These are phyloP conservation scores for Eimeria necatrix DNA, from an alignment of 169 alveolate genomes.

Conservation along the genomic window DNA sequence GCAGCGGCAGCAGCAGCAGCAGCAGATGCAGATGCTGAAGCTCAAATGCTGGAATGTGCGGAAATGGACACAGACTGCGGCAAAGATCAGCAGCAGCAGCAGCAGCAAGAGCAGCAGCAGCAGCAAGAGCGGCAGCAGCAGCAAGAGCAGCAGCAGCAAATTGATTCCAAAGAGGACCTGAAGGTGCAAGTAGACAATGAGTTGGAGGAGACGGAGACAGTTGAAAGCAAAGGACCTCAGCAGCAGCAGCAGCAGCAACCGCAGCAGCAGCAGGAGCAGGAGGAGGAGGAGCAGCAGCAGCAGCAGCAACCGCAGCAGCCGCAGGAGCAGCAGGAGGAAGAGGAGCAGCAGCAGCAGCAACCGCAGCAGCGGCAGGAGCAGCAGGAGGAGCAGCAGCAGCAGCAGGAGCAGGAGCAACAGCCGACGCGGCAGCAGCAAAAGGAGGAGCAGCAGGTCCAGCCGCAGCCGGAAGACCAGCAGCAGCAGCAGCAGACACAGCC, in stretches of 20 bases:
- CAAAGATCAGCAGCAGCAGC: too few species aligned
- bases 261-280: too few species aligned
- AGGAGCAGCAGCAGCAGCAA: not conserved
- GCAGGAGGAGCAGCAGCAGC: slow-evolving; percentile 16
- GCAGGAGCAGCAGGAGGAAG: not conserved
- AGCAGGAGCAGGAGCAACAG: not conserved
- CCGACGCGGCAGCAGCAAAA: not conserved
- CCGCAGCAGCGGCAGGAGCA: too few species aligned
- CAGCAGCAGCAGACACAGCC: not conserved
- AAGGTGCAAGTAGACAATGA: not conserved
- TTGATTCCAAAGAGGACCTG: not conserved
- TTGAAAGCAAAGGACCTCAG: too few species aligned
- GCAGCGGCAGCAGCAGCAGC: slow-evolving; percentile 7
- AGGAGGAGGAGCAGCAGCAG: too few species aligned
- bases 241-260: too few species aligned
- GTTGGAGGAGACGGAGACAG: not conserved
- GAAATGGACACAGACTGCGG: too few species aligned
- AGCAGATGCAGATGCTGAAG: not conserved
- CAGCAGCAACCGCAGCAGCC: too few species aligned
- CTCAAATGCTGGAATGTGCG: too few species aligned
- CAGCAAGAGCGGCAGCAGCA: too few species aligned
- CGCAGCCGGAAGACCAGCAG: not conserved
- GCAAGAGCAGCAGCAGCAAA: too few species aligned
- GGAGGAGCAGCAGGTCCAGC: not conserved
- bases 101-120: not conserved